These are phyloP conservation scores for Guadua angustifolia DNA, from an alignment of 176 grass and related monocot genomes.

Conservation along the genomic window DNA sequence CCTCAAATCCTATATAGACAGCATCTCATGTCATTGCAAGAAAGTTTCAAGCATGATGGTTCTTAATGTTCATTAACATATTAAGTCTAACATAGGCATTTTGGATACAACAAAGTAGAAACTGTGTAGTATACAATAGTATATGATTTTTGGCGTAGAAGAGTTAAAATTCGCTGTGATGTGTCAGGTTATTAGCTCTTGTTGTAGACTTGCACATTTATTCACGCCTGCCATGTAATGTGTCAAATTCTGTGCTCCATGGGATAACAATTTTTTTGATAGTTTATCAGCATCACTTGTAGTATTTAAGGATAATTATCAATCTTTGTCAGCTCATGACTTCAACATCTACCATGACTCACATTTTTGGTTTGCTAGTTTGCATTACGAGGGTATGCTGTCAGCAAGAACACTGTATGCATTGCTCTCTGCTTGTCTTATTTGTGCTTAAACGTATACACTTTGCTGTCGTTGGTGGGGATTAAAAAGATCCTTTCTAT, in stretches of 20 bases:
- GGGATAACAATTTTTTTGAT: no score
- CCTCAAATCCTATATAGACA: not conserved
- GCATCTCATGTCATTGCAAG: not conserved
- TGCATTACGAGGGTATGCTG: not conserved
- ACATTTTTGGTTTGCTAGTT: constrained; percentile 14
- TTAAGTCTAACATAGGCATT: constrained; percentile 16
- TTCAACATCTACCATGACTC: not conserved
- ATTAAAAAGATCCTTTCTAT: not conserved
- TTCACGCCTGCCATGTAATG: not conserved
- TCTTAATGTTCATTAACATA: not conserved
- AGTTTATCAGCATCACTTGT: not conserved
- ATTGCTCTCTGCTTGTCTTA: not conserved
- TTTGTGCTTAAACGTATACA: not conserved
- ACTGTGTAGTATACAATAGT: not conserved
- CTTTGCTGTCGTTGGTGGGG: not conserved
- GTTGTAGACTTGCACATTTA: not conserved
- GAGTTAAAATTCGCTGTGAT: not conserved
- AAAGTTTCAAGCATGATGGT: not conserved
- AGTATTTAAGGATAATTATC: constrained; percentile 10
- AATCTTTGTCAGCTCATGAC: not conserved
- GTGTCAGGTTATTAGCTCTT: not conserved
- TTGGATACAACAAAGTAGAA: not conserved
- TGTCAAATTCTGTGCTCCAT: no score
- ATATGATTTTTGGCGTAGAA: not conserved
- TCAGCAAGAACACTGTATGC: constrained; percentile 5